Conservation (phyloP, 1,284 basidiomycete genomes). For the Ustilago tritici region DNA sequence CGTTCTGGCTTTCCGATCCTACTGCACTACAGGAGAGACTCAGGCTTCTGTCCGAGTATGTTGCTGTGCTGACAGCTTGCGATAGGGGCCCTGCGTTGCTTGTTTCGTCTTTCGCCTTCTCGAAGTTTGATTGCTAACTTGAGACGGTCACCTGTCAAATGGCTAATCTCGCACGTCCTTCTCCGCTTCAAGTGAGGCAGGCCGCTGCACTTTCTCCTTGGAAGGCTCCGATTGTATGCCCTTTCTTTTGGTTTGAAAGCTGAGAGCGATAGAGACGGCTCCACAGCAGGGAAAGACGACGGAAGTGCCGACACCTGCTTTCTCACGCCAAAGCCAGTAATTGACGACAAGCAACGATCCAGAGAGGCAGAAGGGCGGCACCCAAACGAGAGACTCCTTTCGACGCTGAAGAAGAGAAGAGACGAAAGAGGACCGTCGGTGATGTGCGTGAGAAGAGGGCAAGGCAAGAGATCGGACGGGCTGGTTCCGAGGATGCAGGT, state of each 20-base stretch:
- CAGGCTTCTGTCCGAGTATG: not conserved
- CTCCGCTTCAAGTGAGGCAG: not conserved
- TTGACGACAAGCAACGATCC: not conserved
- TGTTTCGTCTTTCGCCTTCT: too few species aligned
- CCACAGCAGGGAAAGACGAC: not conserved
- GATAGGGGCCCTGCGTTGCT: too few species aligned
- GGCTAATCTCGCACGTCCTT: constrained; percentile 5
- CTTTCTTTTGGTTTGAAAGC: not conserved
- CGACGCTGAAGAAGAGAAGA: not conserved
- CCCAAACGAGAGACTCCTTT: too few species aligned
- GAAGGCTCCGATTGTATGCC: not conserved
- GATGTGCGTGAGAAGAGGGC: not conserved
- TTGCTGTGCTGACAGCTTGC: too few species aligned
- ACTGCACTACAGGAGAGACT: not conserved
- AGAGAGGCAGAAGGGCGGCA: not conserved
- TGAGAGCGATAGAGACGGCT: not conserved
- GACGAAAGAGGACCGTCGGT: not conserved
- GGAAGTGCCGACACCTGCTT: not conserved
- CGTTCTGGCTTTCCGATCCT: not conserved
- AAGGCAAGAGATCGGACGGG: not conserved
- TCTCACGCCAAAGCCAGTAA: not conserved
- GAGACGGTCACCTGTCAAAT: not conserved
- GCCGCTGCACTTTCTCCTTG: too few species aligned
- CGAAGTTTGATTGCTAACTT: not conserved
- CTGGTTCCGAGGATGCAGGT: not conserved